phyloP scores from a whole-genome alignment of 2,329 filamentous ascomycete species.

The Sporothrix schenckii region DNA sequence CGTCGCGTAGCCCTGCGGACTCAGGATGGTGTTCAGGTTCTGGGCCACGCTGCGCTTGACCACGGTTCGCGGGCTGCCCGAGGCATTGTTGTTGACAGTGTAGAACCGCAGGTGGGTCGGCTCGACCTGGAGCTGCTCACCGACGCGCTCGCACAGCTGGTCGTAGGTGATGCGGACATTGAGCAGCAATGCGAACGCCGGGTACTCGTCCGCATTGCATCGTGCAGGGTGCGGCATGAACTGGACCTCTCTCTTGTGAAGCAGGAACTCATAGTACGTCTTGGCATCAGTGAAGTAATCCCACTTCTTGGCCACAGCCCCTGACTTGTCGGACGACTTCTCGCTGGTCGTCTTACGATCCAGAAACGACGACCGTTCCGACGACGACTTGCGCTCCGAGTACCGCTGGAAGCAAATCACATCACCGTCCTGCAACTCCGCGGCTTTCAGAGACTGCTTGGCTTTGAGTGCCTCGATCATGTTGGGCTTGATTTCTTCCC shows the following conservation, averaged over 20 bases:
- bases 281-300: constrained; percentile 71
- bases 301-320: constrained; percentile 44
- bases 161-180: constrained; percentile 92
- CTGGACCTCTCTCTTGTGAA: constrained; percentile 77
- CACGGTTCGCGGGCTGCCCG: constrained; percentile 73
- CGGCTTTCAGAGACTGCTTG: constrained; percentile 84
- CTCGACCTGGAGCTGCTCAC: constrained; percentile 72
- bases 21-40: constrained; percentile 78
- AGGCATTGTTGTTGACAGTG: constrained; percentile 71
- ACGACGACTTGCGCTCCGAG: constrained; percentile 49
- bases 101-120: constrained; percentile 90
- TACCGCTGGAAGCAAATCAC: constrained; percentile 90
- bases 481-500: constrained; percentile 95
- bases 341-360: constrained; percentile 22
- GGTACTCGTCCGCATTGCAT: constrained; percentile 61
- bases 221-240: constrained; percentile 70
- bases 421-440: constrained; percentile 95
- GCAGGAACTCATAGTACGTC: constrained; percentile 89
- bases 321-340: constrained; percentile 44
- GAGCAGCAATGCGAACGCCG: constrained; percentile 73
- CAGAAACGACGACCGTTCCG: constrained; percentile 42
- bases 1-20: constrained; percentile 71
- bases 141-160: constrained; percentile 80
- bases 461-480: constrained; percentile 96
- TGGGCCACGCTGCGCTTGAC: constrained; percentile 73